Evolutionary conservation across 1,284 basidiomycete genomes (phyloP).

Genomic region (Leccinum solheimii): DNA sequence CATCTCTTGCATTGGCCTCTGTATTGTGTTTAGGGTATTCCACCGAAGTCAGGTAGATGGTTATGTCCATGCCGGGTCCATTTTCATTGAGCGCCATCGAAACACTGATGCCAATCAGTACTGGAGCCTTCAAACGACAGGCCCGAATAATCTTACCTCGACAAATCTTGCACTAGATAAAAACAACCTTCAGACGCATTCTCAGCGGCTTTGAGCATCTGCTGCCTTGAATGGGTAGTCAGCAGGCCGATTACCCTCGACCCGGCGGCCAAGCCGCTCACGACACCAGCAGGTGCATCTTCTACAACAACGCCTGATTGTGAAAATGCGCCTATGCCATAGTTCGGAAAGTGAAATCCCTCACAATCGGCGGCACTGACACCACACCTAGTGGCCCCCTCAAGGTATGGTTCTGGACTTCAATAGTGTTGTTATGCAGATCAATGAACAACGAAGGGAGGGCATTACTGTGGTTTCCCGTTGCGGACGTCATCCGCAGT

Average conservation of each 20-base stretch:
- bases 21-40: neutral
- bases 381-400: constrained; percentile 64
- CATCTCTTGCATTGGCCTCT: neutral
- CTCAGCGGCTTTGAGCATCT: constrained; percentile 57
- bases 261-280: constrained; percentile 74
- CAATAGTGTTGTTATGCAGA: constrained; percentile 24
- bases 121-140: neutral
- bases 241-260: constrained; percentile 77
- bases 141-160: constrained; percentile 44
- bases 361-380: constrained; percentile 61
- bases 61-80: constrained; percentile 21
- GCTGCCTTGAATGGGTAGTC: constrained; percentile 71
- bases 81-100: constrained; percentile 23
- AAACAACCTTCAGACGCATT: constrained; percentile 33
- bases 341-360: constrained; percentile 18
- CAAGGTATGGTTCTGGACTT: constrained; percentile 84
- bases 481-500: constrained; percentile 75
- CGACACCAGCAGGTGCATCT: constrained; percentile 82
- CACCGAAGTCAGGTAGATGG: constrained; percentile 13
- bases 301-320: constrained; percentile 75
- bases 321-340: constrained; percentile 11
- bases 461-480: constrained; percentile 75
- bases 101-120: constrained; percentile 24
- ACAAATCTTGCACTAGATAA: constrained; percentile 64
- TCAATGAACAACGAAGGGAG: constrained; percentile 6